Percentiles rank a stretch among this genome's conserved stretches.
These are phyloP conservation scores for Aspergillus funiculosus DNA, from an alignment of 495 filamentous ascomycete species.

Conservation along the genomic window DNA sequence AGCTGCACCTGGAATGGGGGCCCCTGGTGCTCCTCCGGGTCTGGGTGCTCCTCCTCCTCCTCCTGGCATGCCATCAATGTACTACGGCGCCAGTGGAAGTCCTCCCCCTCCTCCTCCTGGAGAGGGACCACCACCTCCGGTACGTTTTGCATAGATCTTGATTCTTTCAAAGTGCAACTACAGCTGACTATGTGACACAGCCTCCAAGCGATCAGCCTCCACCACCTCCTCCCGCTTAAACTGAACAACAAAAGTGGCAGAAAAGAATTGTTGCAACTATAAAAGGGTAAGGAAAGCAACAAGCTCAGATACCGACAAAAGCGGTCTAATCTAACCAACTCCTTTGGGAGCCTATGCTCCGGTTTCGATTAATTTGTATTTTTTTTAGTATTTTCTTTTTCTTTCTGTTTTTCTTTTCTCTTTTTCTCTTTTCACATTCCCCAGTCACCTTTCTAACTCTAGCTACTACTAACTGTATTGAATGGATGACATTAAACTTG, in stretches of 20 bases:
- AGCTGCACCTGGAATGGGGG: constrained; percentile 52
- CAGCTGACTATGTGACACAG: constrained; percentile 24
- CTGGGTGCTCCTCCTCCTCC: constrained; percentile 63
- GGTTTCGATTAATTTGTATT: background rate
- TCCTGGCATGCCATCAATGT: constrained; percentile 63
- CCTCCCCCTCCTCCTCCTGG: constrained; percentile 57
- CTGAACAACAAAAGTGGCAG: too few relatives aligned
- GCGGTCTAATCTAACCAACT: too few relatives aligned
- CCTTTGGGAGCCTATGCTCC: too few relatives aligned
- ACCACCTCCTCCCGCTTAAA: constrained; percentile 55
- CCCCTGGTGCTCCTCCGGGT: constrained; percentile 58
- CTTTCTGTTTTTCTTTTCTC: constrained; percentile 11
- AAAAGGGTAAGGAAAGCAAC: too few relatives aligned
- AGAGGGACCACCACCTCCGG: constrained; percentile 61
- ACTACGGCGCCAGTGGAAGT: constrained; percentile 55
- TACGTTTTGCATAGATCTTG: constrained; percentile 24
- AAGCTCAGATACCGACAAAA: too few relatives aligned
- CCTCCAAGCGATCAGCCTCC: constrained; percentile 68
- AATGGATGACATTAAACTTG: too few relatives aligned
- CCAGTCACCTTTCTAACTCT: constrained; percentile 10
- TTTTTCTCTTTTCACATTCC: constrained; percentile 1
- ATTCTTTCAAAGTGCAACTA: background rate
- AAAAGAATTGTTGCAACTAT: too few relatives aligned
- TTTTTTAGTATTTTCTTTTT: constrained; percentile 7
- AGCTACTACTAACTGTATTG: background rate